Base-by-base conservation (phyloP, 148 eudicot species). In the Pouteria glomerata region DNA sequence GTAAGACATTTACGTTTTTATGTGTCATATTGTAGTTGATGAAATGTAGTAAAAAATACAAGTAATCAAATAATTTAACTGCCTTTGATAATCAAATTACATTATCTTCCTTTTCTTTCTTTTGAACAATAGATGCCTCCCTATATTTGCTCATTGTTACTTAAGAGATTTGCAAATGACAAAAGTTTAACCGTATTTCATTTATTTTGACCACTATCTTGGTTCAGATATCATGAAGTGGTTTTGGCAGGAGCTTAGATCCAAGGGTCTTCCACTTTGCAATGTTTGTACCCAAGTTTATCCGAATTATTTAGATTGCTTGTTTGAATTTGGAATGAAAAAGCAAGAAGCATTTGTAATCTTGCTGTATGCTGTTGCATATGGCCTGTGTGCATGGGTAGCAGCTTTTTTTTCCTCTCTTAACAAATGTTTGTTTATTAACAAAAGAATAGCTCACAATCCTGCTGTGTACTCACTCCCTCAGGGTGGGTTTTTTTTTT, bases 1-100 rank as follows among this genome's bases (percentile, higher is more conserved):
- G 98, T 87, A 87, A 82, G 88, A 31, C 62, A 41, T 61, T 59
- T 60, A 24, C 57, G 35, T 69, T 69, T 70, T 26, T 48, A 74
- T 37, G 29, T 31, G 8, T 13, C 15, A 35, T 34, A 23, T 35
- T n/a, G 15, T 35, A 61, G 26, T 33, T 35, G 10, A 31, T 58
- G 63, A 33, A 57, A 33, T 56, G 15, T 39, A 42, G 3, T 27
- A 10, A 2, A 62, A 21, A 62, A 37, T 8, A 26, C 31, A 23
- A 63, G 10, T 41, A 39, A 63, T 63, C 16, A 8, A 42, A 42
- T 26, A 26, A 12, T 44, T 26, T 29, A 44, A 64, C 10, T 26
- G 31, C 31, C 42, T 65, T 64, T 63, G n/a, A 11, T 44, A 42
- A 42, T 42, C 34, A 64, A 65, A 8, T n/a, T 53, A 50, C 29